phyloP scores from a whole-genome alignment of 2,329 filamentous ascomycete genomes.

The Fusarium veterinarium region DNA sequence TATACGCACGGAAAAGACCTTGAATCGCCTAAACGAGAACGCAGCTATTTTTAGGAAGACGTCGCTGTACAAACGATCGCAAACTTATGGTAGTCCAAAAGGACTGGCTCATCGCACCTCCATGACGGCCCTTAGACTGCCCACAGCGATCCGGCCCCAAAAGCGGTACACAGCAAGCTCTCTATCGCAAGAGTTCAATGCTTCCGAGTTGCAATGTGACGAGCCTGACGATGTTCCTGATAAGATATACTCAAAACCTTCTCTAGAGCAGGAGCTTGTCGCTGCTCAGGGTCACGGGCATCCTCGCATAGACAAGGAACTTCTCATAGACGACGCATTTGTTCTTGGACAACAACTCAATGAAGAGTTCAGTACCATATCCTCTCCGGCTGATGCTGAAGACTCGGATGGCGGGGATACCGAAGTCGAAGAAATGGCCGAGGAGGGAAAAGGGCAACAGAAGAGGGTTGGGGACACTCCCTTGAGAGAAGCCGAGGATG shows the following conservation, averaged over 20 bases:
- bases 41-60: background rate
- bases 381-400: background rate
- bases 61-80: background rate
- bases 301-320: background rate
- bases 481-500: background rate
- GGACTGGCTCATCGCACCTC: background rate
- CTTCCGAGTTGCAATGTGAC: background rate
- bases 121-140: background rate
- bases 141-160: background rate
- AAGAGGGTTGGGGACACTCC: background rate
- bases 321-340: slow-evolving; percentile 1
- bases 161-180: background rate
- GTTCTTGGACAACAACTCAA: background rate
- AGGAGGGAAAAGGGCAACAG: background rate
- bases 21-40: background rate
- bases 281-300: background rate
- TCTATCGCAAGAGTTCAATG: background rate
- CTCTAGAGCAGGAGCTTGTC: background rate
- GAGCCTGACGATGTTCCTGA: background rate
- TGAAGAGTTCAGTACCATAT: background rate
- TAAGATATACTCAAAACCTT: too few relatives aligned
- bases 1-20: background rate
- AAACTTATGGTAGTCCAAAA: background rate
- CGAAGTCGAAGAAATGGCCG: background rate
- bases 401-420: slow-evolving; percentile 1